phyloP scores from a whole-genome alignment of 139 green algal genomes.

The Chlamydomonas eustigma region DNA sequence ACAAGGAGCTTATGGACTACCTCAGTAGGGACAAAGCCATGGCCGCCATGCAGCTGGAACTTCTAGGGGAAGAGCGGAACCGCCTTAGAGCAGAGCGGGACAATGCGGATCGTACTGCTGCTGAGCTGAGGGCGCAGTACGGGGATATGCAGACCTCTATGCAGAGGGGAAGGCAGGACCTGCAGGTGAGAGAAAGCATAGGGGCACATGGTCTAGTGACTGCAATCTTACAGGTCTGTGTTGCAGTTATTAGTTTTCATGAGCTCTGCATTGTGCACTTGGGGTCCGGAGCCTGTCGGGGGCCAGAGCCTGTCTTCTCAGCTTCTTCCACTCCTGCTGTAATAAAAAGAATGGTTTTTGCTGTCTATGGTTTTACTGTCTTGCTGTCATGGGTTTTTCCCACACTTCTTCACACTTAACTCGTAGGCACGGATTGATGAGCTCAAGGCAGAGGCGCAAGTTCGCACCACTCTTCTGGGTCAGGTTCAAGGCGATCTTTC shows the following conservation, averaged over 20 bases:
- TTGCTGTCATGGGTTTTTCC: too few relatives aligned
- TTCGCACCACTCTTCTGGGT: constrained; percentile 15
- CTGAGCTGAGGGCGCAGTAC: constrained; percentile 27
- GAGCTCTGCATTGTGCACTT: too few relatives aligned
- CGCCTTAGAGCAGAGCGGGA: constrained; percentile 31
- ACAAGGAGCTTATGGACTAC: constrained; percentile 44
- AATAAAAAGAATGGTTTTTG: too few relatives aligned
- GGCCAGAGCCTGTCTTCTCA: too few relatives aligned
- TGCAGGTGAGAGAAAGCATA: constrained; percentile 21
- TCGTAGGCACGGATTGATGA: constrained; percentile 26
- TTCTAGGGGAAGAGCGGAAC: constrained; percentile 25
- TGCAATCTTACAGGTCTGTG: too few relatives aligned
- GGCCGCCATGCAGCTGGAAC: constrained; percentile 25
- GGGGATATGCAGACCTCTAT: constrained; percentile 18
- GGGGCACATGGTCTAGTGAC: too few relatives aligned
- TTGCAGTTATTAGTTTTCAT: too few relatives aligned
- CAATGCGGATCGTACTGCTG: constrained; percentile 8
- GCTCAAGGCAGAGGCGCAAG: constrained; percentile 29
- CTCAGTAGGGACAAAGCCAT: constrained; percentile 37
- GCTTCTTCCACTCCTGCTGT: too few relatives aligned
- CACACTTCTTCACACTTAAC: too few relatives aligned
- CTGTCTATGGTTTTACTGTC: too few relatives aligned
- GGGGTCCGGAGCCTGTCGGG: too few relatives aligned
- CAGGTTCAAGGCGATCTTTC: constrained; percentile 28
- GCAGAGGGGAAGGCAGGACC: constrained; percentile 14